Base-by-base conservation (phyloP, 345 rosid species). In the Murraya koenigii region DNA sequence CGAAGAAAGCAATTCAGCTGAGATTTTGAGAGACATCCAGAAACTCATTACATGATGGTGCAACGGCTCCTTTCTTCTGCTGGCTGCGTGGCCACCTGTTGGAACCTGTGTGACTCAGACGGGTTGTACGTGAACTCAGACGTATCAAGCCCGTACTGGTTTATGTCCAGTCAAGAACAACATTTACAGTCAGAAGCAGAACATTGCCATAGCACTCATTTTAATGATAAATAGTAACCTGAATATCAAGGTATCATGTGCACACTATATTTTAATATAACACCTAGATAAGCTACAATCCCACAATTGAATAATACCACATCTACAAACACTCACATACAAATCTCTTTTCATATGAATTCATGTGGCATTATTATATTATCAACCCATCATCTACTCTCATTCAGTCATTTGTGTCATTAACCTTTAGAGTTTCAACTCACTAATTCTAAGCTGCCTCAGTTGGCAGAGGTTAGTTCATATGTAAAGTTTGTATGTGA, bases 61-160 rank as follows among this genome's bases (percentile, higher is more conserved):
- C 98, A 96, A 38, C 98, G 90, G 66, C 97, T 84, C 84, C 92
- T 84, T 80, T 91, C 95, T 83, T 94, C 99, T 5, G 93, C 58
- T 76, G 91, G 92, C 75, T 83, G 97, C 8, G 88, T 6, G 14
- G 91, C 56, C 68, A 74, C 88, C 80, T 89, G 99, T 85, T 89
- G 97, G 86, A 64, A 75, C 87, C 97, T 85, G 82, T 86, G 89
- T 1, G 98, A 75, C 87, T 94, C 98, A 0, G 97, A 81, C 13
- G 98, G 98, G 83, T 91, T 91, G 93, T 94, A 92, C 26, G 99
- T 87, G 85, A 91, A 96, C 90, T 92, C 97, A 1, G 98, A 84
- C 39, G 99, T 92, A 84, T 94, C 94, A n/a, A 96, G 93, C 52
- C 97, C 98, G 70, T 91, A 94, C 99, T 96, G 94, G 79, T 78